These are phyloP conservation scores for Myrica gale DNA, from an alignment of 306 rosid species.

Conservation along the genomic window DNA sequence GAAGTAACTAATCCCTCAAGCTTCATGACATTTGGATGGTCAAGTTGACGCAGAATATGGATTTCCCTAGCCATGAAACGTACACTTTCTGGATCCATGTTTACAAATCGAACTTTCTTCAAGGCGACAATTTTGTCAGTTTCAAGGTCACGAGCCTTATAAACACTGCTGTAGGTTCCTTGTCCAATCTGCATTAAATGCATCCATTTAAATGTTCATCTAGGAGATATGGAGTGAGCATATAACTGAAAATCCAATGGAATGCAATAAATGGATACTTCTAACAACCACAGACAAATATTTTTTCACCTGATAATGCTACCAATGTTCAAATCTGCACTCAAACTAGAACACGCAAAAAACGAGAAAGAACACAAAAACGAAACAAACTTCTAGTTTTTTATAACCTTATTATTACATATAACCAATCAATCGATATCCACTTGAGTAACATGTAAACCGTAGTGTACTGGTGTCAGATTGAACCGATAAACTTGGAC, in stretches of 20 bases:
- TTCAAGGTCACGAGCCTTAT: slow-evolving; percentile 79
- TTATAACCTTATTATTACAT: no score
- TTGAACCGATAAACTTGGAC: neutral
- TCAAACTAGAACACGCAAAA: no score
- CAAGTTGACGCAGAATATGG: slow-evolving; percentile 78
- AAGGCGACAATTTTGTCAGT: slow-evolving; percentile 82
- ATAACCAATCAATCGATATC: neutral
- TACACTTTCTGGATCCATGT: slow-evolving; percentile 80
- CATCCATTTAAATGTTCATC: slow-evolving; percentile 14
- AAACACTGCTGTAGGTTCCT: slow-evolving; percentile 92
- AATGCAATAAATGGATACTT: neutral
- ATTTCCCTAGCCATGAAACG: slow-evolving; percentile 97
- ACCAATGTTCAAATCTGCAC: no score
- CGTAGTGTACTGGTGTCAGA: no score
- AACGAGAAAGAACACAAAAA: no score
- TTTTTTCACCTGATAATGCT: no score
- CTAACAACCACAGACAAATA: no score
- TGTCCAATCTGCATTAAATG: slow-evolving; percentile 69
- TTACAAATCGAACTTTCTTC: slow-evolving; percentile 86
- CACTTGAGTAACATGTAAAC: neutral
- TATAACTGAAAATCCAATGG: neutral
- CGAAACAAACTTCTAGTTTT: no score
- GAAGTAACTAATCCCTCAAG: slow-evolving; percentile 85
- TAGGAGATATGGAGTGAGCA: neutral
- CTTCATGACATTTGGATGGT: slow-evolving; percentile 92